phyloP scores from a whole-genome alignment of 2,329 filamentous ascomycete genomes.

The Arthrobotrys sinensis region DNA sequence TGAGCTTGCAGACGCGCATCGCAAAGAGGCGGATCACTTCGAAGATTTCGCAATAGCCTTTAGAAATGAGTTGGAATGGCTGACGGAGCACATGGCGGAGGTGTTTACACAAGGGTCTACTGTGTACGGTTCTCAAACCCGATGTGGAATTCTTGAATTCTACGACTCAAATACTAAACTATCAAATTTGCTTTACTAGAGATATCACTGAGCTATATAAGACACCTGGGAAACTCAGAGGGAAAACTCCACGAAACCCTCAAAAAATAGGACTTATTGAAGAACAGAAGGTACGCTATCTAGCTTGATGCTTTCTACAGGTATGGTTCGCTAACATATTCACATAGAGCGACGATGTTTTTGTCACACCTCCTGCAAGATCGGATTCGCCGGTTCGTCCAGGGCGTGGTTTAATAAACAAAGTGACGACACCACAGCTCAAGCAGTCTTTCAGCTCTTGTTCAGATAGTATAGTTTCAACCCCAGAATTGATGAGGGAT shows the following conservation, averaged over 20 bases:
- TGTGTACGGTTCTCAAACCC: conserved; percentile 25
- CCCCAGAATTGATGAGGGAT: conserved; percentile 48
- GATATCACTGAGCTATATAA: conserved; percentile 97
- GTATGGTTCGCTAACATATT: not conserved
- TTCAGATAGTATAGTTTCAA: conserved; percentile 34
- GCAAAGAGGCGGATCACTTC: conserved; percentile 83
- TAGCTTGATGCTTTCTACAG: not conserved
- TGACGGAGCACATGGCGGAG: conserved; percentile 98
- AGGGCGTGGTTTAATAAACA: not conserved
- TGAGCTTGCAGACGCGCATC: conserved; percentile 83
- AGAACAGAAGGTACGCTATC: conserved; percentile 21
- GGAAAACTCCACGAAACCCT: conserved; percentile 82
- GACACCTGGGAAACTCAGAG: conserved; percentile 85
- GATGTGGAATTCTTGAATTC: not conserved
- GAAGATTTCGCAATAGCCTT: conserved; percentile 95
- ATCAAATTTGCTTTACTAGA: conserved; percentile 70
- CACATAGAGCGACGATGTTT: not conserved
- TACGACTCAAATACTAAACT: not conserved
- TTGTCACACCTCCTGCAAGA: not conserved
- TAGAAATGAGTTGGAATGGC: conserved; percentile 94
- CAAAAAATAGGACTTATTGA: conserved; percentile 70
- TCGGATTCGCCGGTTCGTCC: not conserved
- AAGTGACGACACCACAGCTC: not conserved
- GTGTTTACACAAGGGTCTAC: conserved; percentile 79
- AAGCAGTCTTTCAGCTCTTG: not conserved